phyloP scores from a whole-genome alignment of 202 grass and related monocot genomes.

The Carex arenaria region DNA sequence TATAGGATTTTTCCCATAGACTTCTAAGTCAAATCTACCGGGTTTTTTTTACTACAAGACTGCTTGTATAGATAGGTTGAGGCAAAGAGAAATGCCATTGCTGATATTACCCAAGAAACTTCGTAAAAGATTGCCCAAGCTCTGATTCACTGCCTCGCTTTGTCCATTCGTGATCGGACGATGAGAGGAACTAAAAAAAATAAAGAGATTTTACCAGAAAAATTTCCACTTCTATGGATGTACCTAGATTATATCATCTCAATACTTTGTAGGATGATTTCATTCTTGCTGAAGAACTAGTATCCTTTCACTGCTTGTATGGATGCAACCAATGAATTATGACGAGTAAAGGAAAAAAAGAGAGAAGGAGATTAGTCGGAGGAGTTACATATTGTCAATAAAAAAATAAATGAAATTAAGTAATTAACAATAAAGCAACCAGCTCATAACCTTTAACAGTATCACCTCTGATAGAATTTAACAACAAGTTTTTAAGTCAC shows the following conservation, averaged over 20 bases:
- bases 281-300: neutral
- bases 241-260: neutral
- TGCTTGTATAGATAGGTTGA: too few species aligned
- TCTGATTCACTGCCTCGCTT: too few species aligned
- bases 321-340: neutral
- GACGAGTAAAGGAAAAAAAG: neutral
- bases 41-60: too few species aligned
- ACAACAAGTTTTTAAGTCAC: neutral
- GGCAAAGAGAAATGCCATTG: too few species aligned
- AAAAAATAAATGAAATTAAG: neutral
- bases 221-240: too few species aligned
- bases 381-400: neutral
- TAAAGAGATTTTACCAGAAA: too few species aligned
- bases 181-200: too few species aligned
- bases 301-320: neutral
- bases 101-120: too few species aligned
- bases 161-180: too few species aligned
- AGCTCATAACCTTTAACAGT: neutral
- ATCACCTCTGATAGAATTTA: neutral
- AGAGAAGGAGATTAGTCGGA: neutral
- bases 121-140: too few species aligned
- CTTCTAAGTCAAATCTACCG: too few species aligned
- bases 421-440: neutral
- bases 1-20: too few species aligned
- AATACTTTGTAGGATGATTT: neutral